phyloP scores from a whole-genome alignment of 768 basidiomycete genomes.

The Mrakia blollopis region DNA sequence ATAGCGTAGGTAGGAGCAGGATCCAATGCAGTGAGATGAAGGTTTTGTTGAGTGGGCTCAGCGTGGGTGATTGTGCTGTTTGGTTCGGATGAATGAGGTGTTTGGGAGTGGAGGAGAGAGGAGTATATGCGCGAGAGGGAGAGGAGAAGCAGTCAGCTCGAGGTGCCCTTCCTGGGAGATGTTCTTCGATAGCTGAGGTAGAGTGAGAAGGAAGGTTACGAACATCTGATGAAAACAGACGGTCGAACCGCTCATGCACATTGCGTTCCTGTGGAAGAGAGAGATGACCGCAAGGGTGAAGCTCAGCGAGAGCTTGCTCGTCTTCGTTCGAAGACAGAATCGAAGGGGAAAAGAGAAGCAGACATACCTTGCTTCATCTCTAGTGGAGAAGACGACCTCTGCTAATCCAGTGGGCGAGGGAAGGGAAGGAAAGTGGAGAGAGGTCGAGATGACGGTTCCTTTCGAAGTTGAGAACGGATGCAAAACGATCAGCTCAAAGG shows the following conservation, averaged over 20 bases:
- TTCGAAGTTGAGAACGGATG: not conserved
- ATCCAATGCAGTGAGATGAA: not conserved
- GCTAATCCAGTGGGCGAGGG: constrained; percentile 16
- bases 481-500: not conserved
- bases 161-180: not conserved
- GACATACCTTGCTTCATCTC: constrained; percentile 26
- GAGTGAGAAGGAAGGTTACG: not conserved
- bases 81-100: not conserved
- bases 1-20: not conserved
- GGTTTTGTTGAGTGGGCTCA: not conserved
- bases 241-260: constrained; percentile 6
- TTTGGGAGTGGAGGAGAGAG: not conserved
- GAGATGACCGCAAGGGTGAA: not conserved
- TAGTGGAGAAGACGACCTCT: constrained; percentile 16
- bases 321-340: too few relatives aligned
- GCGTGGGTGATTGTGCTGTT: constrained; percentile 17
- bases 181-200: not conserved
- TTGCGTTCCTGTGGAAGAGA: not conserved
- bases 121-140: too few relatives aligned
- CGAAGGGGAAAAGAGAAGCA: not conserved
- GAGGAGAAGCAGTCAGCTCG: not conserved
- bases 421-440: constrained; percentile 22
- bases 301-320: not conserved
- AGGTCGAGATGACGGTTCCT: constrained; percentile 20
- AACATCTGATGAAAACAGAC: constrained; percentile 9